phyloP scores from a whole-genome alignment of 257 asterid species.

The Jaltomata sinuosa region DNA sequence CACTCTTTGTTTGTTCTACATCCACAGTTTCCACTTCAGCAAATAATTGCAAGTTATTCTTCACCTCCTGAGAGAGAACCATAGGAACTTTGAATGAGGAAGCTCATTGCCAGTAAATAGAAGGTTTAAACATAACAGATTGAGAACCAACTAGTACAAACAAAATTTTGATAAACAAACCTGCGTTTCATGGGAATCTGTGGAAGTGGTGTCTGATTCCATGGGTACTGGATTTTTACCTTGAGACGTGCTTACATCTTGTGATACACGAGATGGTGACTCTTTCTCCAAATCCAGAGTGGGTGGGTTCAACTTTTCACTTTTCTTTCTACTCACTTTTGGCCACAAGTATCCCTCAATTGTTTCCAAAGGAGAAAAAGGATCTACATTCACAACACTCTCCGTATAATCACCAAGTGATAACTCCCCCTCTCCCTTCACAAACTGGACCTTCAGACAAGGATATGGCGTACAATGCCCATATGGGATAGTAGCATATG shows the following conservation, averaged over 20 bases:
- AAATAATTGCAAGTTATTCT: slow-evolving; percentile 17
- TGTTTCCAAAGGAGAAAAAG: slow-evolving; percentile 61
- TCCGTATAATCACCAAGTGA: slow-evolving; percentile 40
- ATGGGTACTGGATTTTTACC: slow-evolving; percentile 24
- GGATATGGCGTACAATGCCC: slow-evolving; percentile 63
- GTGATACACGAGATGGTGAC: slow-evolving; percentile 23
- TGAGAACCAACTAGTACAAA: neutral
- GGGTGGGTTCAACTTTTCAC: slow-evolving; percentile 17
- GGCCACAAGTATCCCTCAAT: slow-evolving; percentile 63
- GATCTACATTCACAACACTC: slow-evolving; percentile 68
- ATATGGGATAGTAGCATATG: slow-evolving; percentile 69
- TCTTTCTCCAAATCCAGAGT: slow-evolving; percentile 20
- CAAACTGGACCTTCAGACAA: slow-evolving; percentile 71
- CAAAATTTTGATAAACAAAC: slow-evolving; percentile 12
- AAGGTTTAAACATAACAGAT: neutral
- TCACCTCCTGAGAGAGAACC: slow-evolving; percentile 26
- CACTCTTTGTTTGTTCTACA: slow-evolving; percentile 16
- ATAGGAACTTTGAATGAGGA: neutral
- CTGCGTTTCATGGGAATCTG: slow-evolving; percentile 32
- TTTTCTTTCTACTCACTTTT: slow-evolving; percentile 34
- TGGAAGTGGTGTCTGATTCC: slow-evolving; percentile 19
- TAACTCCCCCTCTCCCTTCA: slow-evolving; percentile 49
- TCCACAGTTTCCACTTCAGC: slow-evolving; percentile 31
- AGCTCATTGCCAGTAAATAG: neutral
- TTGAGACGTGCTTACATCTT: slow-evolving; percentile 33